These are phyloP conservation scores for Fusarium annulatum DNA, from an alignment of 2,329 filamentous ascomycete species.

Conservation along the genomic window DNA sequence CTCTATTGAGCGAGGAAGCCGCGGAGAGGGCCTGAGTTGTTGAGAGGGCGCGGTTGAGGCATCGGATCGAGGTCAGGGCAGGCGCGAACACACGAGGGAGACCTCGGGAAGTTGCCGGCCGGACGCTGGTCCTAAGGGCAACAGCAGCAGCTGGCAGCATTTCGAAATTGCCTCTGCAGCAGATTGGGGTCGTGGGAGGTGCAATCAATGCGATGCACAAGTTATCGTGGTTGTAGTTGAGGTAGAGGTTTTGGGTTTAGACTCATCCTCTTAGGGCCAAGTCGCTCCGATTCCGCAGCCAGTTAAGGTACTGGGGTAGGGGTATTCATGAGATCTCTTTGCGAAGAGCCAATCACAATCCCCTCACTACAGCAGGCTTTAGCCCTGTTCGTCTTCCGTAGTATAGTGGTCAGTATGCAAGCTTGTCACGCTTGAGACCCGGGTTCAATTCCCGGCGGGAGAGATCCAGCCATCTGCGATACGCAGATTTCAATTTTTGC, in stretches of 20 bases:
- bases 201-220: no score
- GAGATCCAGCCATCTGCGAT: conserved; percentile 35
- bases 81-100: not conserved
- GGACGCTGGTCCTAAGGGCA: not conserved
- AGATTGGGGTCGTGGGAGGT: not conserved
- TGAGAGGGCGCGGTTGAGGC: not conserved
- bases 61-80: not conserved
- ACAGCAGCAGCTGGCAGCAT: not conserved
- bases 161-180: not conserved
- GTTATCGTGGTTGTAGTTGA: not conserved
- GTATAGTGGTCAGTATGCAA: conserved; percentile 43
- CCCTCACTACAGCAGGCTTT: conserved; percentile 1
- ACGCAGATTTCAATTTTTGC: conserved; percentile 4
- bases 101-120: not conserved
- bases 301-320: not conserved
- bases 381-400: conserved; percentile 28
- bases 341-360: no score
- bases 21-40: not conserved
- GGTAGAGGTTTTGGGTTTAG: not conserved
- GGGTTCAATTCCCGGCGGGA: conserved; percentile 42
- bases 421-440: conserved; percentile 42
- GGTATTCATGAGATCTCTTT: no score
- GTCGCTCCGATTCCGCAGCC: not conserved
- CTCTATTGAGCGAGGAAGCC: not conserved
- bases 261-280: not conserved